These are phyloP conservation scores for Pelargonium exstipulatum DNA, from an alignment of 441 rosid genomes.

Conservation along the genomic window DNA sequence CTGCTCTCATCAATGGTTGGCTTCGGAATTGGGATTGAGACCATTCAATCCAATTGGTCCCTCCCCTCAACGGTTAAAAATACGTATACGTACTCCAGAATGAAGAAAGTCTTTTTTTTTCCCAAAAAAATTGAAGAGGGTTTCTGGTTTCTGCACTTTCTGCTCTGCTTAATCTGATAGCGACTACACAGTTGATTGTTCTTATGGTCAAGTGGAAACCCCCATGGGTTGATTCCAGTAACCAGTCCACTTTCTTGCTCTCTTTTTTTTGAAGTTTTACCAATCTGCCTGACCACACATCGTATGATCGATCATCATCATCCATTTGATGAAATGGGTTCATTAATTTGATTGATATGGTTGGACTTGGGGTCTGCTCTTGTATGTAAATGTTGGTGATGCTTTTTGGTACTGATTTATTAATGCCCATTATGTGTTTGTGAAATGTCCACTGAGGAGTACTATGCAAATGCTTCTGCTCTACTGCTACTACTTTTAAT, in stretches of 20 bases:
- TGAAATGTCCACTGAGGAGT: constrained; percentile 5
- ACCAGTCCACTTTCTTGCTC: not conserved
- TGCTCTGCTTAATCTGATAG: constrained; percentile 12
- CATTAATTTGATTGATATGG: constrained; percentile 1
- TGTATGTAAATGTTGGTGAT: not conserved
- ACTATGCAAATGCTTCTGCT: constrained; percentile 1
- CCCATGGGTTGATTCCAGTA: constrained; percentile 15
- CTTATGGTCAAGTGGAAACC: constrained; percentile 22
- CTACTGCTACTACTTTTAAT: constrained; percentile 2
- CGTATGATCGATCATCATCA: constrained; percentile 5
- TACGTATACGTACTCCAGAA: not conserved
- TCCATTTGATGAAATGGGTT: not conserved
- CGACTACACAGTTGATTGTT: constrained; percentile 25
- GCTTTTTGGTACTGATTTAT: constrained; percentile 2
- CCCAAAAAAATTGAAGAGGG: not conserved
- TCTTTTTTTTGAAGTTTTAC: not conserved
- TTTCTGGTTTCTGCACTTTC: constrained; percentile 7
- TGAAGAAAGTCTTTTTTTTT: not conserved
- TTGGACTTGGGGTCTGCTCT: not conserved
- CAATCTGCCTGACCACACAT: not conserved
- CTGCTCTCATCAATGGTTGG: not conserved
- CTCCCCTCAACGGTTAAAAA: constrained; percentile 1
- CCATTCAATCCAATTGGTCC: not conserved
- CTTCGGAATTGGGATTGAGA: not conserved
- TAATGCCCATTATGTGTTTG: constrained; percentile 9